These are phyloP conservation scores for Raddia guianensis DNA, from an alignment of 176 grass and related monocot genomes.

Conservation along the genomic window DNA sequence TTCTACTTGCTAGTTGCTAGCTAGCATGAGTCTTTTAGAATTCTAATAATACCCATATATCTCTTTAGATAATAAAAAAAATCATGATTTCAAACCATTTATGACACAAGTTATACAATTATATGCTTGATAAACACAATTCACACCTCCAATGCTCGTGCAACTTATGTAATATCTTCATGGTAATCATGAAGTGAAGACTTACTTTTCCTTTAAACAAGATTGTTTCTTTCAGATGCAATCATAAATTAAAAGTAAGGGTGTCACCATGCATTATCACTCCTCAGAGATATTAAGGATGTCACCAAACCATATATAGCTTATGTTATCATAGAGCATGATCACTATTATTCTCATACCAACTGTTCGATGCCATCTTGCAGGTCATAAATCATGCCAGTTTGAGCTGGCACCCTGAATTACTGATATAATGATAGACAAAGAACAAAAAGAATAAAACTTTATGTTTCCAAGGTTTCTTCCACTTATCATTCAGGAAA, in stretches of 20 bases:
- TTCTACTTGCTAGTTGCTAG: not conserved
- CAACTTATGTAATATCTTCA: not conserved
- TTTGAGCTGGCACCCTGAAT: slow-evolving; percentile 45
- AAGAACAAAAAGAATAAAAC: slow-evolving; percentile 19
- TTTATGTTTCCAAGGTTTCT: not conserved
- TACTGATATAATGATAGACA: not conserved
- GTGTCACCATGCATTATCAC: not conserved
- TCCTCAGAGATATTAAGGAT: not conserved
- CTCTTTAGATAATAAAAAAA: not conserved
- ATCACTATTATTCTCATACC: not conserved
- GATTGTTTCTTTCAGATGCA: not conserved
- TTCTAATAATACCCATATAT: not conserved
- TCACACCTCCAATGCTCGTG: not conserved
- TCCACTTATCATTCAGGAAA: not conserved
- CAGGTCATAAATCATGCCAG: slow-evolving; percentile 58
- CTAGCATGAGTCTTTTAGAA: not conserved
- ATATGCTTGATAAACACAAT: not conserved
- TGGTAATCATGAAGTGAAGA: not conserved
- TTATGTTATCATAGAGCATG: not conserved
- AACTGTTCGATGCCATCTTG: slow-evolving; percentile 36
- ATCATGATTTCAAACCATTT: not conserved
- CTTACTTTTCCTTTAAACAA: not conserved
- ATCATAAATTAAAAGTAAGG: not conserved
- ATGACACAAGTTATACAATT: not conserved
- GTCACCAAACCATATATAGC: slow-evolving; percentile 1